phyloP scores from a whole-genome alignment of 345 rosid species.

The Leavenworthia alabamica region DNA sequence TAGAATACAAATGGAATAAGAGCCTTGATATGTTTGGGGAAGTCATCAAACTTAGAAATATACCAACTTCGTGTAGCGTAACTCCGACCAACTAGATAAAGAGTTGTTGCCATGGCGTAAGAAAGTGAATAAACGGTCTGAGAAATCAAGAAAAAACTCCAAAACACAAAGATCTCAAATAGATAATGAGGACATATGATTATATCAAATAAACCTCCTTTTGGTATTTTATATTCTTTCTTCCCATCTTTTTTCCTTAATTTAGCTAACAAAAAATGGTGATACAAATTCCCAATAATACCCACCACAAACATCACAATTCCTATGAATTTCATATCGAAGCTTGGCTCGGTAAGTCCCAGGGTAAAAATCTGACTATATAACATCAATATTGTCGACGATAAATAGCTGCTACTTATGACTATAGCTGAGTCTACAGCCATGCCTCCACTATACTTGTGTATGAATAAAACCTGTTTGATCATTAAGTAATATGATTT shows the following conservation, averaged over 20 bases:
- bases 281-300: slow-evolving; percentile 65
- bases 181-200: slow-evolving; percentile 74
- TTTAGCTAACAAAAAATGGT: slow-evolving; percentile 58
- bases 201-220: slow-evolving; percentile 51
- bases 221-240: slow-evolving; percentile 58
- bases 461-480: slow-evolving; percentile 48
- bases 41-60: slow-evolving; percentile 54
- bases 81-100: slow-evolving; percentile 61
- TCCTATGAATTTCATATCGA: slow-evolving; percentile 43
- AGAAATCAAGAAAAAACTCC: slow-evolving; percentile 49
- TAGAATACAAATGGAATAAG: slow-evolving; percentile 53
- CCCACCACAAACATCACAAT: slow-evolving; percentile 46
- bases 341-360: slow-evolving; percentile 34
- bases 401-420: slow-evolving; percentile 38
- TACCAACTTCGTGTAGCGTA: slow-evolving; percentile 66
- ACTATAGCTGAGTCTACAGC: slow-evolving; percentile 28
- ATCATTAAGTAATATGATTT: slow-evolving; percentile 6
- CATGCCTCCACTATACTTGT: slow-evolving; percentile 53
- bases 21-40: slow-evolving; percentile 48
- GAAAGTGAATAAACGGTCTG: slow-evolving; percentile 45
- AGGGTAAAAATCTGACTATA: slow-evolving; percentile 40
- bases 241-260: slow-evolving; percentile 36
- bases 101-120: slow-evolving; percentile 31
- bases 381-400: slow-evolving; percentile 33
- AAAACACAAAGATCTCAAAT: slow-evolving; percentile 55